A percentile compares a stretch with the other conserved stretches of the same genome.
These are phyloP conservation scores for Zygoascus meyerae DNA, from an alignment of 1,139 yeast species.

Conservation along the genomic window DNA sequence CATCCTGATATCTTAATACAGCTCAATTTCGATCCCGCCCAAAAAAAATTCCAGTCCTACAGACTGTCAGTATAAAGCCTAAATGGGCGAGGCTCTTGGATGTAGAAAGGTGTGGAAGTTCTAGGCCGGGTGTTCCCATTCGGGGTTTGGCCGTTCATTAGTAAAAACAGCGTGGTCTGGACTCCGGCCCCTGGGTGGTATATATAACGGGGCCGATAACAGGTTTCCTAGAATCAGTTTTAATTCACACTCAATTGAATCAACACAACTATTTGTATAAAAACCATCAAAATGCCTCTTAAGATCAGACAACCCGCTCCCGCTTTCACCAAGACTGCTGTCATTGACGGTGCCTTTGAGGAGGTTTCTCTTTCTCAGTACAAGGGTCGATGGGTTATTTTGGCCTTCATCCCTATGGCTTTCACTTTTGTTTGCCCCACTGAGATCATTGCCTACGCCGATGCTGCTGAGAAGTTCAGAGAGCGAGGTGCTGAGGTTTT, in stretches of 20 bases:
- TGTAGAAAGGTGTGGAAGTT: too few relatives aligned
- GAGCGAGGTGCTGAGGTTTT: slow-evolving; percentile 84
- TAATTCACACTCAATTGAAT: not conserved
- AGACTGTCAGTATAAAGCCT: too few relatives aligned
- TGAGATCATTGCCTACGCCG: slow-evolving; percentile 97
- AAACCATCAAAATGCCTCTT: slow-evolving; percentile 60
- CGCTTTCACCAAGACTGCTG: slow-evolving; percentile 91
- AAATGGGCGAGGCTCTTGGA: too few relatives aligned
- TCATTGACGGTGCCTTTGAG: slow-evolving; percentile 90
- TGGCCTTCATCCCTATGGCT: slow-evolving; percentile 97
- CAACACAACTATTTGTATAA: not conserved
- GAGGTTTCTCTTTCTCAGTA: slow-evolving; percentile 89
- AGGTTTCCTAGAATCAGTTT: not conserved
- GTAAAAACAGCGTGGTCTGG: too few relatives aligned
- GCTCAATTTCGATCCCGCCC: too few relatives aligned
- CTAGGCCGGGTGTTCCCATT: too few relatives aligned
- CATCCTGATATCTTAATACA: too few relatives aligned
- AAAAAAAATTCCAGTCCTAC: too few relatives aligned
- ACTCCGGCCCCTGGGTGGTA: too few relatives aligned
- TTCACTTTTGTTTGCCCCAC: slow-evolving; percentile 99
- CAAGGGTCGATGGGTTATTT: slow-evolving; percentile 96
- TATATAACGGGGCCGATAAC: too few relatives aligned
- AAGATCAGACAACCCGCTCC: slow-evolving; percentile 95
- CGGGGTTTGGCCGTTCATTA: too few relatives aligned
- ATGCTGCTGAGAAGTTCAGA: slow-evolving; percentile 82